phyloP scores from a whole-genome alignment of 176 grass and related monocot species.

The Juncus inflexus region DNA sequence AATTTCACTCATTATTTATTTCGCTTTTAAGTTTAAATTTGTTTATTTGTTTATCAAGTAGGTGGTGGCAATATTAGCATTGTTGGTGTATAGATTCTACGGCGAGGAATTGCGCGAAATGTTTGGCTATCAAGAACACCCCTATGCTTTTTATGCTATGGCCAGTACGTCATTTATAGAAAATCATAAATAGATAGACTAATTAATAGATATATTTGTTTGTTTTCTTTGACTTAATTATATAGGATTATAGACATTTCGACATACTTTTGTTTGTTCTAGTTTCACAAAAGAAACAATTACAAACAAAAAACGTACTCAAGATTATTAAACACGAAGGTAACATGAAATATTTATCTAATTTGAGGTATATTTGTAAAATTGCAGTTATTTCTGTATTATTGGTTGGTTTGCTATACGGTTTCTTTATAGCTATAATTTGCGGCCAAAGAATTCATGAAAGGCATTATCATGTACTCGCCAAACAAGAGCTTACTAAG shows the following conservation, averaged over 20 bases:
- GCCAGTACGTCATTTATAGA: conserved; percentile 56
- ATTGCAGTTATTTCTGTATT: conserved; percentile 85
- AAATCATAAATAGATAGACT: not conserved
- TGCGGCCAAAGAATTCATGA: conserved; percentile 96
- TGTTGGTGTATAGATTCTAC: conserved; percentile 97
- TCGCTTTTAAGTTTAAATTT: conserved; percentile 20
- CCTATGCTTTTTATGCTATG: conserved; percentile 92
- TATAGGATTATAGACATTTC: not conserved
- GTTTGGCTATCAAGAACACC: conserved; percentile 97
- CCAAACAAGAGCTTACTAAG: conserved; percentile 94
- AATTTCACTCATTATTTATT: conserved; percentile 15
- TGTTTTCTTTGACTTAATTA: not conserved
- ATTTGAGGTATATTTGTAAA: not conserved
- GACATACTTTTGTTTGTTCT: not conserved
- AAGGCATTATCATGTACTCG: conserved; percentile 93
- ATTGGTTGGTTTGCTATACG: conserved; percentile 92
- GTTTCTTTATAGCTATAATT: conserved; percentile 99
- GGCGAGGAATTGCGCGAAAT: conserved; percentile 97
- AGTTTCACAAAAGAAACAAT: not conserved
- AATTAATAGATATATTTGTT: not conserved
- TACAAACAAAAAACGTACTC: no score
- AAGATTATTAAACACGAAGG: not conserved
- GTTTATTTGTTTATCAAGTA: conserved; percentile 44
- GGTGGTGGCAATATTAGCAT: conserved; percentile 86
- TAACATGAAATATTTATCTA: conserved; percentile 14